Evolutionary conservation across 495 filamentous ascomycete genomes (phyloP), one percentile per base, ranked within the genome.

Genomic region (Hypoxylon intermedium): DNA sequence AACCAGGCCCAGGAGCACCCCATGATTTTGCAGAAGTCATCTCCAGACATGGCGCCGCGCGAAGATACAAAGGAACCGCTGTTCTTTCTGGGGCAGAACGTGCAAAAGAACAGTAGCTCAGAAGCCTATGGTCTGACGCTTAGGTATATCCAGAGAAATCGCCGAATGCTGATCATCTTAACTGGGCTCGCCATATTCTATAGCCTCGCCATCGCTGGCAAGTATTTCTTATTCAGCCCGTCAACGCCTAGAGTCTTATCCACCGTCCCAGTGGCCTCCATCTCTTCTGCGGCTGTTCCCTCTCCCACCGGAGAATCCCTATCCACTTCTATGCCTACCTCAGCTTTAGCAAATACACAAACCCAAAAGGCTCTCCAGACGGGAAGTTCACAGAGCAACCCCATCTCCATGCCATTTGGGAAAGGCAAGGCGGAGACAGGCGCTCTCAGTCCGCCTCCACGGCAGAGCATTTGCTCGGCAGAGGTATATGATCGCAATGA

Each of bases 401-500:
- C 66, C 26, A 55, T 68, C 21, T 77, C 73, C 9, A 57, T 61
- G 38, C 33, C 58, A 19, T 67, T 65, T 13, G 60, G 49, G 21
- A 67, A 67, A 40, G 76, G 78, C 44, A 75, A 68, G 38, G 43
- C 67, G 2, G 72, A 71, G 21, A 41, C 33, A n/a, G 48, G 33
- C 15, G 49, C 67, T 13, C 24, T 51, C 18, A 65, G 69, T 2
- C 26, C 52, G 9, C 43, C 68, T 49, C 36, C 54, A 28, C 62
- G 64, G 44, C 63, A 70, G 51, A 69, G 69, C 11, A 54, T 68
- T 12, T 79, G 75, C 65, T 77, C 73, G 19, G 75, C 72, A 26
- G 65, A 71, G 16, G 48, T 74, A 13, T 53, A 59, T 49, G 70
- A 70, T 28, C 68, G 67, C 34, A 74, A 73, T 33, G 72, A 79